phyloP scores from a whole-genome alignment of 2,329 filamentous ascomycete genomes.

The Neonectria hederae region DNA sequence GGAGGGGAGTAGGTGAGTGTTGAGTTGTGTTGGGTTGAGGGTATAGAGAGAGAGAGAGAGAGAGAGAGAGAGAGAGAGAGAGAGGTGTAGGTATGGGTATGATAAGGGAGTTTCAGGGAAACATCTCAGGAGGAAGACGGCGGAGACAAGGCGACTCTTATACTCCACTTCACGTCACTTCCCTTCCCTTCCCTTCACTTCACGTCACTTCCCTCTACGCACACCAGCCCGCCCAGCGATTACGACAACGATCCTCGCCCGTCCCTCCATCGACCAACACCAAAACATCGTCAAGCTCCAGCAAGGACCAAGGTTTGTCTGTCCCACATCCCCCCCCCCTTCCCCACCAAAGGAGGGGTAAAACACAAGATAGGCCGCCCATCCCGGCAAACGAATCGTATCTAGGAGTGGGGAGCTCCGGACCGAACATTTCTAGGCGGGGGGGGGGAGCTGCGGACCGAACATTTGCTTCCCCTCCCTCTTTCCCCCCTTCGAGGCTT shows the following conservation, averaged over 20 bases:
- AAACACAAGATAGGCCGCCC: background rate
- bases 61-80: too few species aligned
- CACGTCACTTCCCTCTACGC: background rate
- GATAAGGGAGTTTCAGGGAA: too few species aligned
- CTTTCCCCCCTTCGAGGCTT: too few species aligned
- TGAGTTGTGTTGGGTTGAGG: background rate
- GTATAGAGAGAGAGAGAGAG: too few species aligned
- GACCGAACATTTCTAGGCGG: too few species aligned
- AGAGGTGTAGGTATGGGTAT: too few species aligned
- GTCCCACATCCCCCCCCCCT: conserved; percentile 10
- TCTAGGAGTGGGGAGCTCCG: too few species aligned
- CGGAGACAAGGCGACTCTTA: background rate
- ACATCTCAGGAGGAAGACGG: background rate
- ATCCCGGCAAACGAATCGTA: too few species aligned
- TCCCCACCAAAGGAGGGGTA: conserved; percentile 12
- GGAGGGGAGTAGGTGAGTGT: background rate
- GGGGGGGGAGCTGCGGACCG: too few species aligned
- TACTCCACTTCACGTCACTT: background rate
- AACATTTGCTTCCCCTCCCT: too few species aligned
- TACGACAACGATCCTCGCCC: conserved; percentile 11
- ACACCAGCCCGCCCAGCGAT: background rate
- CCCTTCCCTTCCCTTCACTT: too few species aligned
- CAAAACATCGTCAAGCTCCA: background rate
- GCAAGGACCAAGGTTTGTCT: too few species aligned
- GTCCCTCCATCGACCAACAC: background rate